These are phyloP conservation scores for Cyclotella kingstonii DNA, from an alignment of 108 stramenopile species.

Conservation along the genomic window DNA sequence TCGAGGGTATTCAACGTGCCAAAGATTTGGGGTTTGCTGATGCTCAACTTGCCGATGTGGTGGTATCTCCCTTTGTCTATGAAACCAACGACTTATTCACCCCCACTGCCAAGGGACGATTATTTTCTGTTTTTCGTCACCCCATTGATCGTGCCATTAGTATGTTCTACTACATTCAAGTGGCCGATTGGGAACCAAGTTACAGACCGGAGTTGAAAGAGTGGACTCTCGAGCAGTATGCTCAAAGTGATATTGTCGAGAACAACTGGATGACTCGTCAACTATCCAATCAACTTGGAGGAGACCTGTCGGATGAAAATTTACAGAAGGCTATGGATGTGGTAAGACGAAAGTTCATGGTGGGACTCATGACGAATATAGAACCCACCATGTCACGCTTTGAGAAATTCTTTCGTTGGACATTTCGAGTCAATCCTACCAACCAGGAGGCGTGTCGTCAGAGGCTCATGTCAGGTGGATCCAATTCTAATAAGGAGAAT, in stretches of 20 bases:
- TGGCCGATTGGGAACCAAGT: constrained; percentile 54
- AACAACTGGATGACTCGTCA: constrained; percentile 68
- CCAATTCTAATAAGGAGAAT: constrained; percentile 55
- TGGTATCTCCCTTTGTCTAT: constrained; percentile 52
- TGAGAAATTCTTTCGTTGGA: constrained; percentile 63
- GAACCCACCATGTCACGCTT: constrained; percentile 55
- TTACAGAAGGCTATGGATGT: constrained; percentile 53
- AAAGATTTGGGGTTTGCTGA: constrained; percentile 58
- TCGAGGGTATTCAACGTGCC: constrained; percentile 50
- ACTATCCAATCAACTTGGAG: constrained; percentile 42
- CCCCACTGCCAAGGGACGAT: constrained; percentile 41
- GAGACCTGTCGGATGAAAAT: constrained; percentile 46
- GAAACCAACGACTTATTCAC: constrained; percentile 61
- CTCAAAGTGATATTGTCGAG: constrained; percentile 41
- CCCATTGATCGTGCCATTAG: constrained; percentile 57
- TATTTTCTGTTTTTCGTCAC: constrained; percentile 61
- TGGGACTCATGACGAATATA: constrained; percentile 53
- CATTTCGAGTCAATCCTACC: constrained; percentile 45
- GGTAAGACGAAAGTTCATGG: constrained; percentile 49
- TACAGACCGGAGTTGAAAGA: constrained; percentile 54
- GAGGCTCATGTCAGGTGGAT: constrained; percentile 41
- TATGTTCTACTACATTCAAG: constrained; percentile 57
- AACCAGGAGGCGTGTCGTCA: constrained; percentile 55
- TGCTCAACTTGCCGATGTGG: constrained; percentile 53
- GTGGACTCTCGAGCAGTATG: constrained; percentile 59